phyloP scores from a whole-genome alignment of 768 basidiomycete species.

The Tricholoma furcatifolium region DNA sequence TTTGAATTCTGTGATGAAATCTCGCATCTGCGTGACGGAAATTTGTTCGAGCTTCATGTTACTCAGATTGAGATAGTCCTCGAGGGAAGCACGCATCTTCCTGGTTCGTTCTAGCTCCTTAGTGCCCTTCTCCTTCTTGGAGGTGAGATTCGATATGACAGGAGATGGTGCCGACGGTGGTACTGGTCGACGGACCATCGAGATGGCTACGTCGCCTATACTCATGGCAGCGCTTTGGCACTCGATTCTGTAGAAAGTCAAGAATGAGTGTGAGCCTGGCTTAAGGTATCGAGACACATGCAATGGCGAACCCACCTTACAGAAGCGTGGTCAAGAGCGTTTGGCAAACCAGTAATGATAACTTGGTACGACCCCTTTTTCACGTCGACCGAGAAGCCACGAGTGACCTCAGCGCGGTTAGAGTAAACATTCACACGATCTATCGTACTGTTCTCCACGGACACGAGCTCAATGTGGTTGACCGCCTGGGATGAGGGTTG shows the following conservation, averaged over 20 bases:
- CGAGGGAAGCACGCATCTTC: constrained; percentile 21
- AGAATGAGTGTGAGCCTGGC: background rate
- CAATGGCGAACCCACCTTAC: constrained; percentile 24
- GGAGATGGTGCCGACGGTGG: background rate
- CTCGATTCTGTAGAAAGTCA: constrained; percentile 25
- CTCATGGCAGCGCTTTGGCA: constrained; percentile 32
- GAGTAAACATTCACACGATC: constrained; percentile 34
- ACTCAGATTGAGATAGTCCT: constrained; percentile 27
- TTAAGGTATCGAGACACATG: background rate
- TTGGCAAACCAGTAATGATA: constrained; percentile 30
- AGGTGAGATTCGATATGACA: constrained; percentile 20
- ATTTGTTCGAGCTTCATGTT: constrained; percentile 26
- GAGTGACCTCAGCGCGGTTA: constrained; percentile 34
- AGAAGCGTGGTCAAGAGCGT: constrained; percentile 27
- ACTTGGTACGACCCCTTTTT: constrained; percentile 32
- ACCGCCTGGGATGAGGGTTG: constrained; percentile 1
- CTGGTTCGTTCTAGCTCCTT: constrained; percentile 24
- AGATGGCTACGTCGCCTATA: constrained; percentile 35
- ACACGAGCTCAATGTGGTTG: constrained; percentile 22
- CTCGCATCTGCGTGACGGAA: constrained; percentile 15
- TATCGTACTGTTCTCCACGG: constrained; percentile 30
- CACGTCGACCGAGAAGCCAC: constrained; percentile 29
- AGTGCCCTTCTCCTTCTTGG: constrained; percentile 13
- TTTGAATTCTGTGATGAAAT: constrained; percentile 20
- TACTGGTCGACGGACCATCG: constrained; percentile 2